These are phyloP conservation scores for Penicillium sp. DNA, from an alignment of 2,329 filamentous ascomycete species.

Conservation along the genomic window DNA sequence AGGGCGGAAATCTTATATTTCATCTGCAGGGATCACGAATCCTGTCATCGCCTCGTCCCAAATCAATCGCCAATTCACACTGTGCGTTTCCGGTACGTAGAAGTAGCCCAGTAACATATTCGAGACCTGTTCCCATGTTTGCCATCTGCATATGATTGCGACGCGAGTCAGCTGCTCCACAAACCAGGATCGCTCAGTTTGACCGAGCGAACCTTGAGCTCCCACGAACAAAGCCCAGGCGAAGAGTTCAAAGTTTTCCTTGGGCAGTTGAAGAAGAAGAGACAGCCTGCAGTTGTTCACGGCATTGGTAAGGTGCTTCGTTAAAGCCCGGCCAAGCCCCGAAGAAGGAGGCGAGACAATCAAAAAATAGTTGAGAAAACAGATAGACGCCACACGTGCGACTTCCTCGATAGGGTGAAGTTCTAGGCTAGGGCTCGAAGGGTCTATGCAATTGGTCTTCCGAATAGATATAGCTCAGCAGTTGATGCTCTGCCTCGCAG, in stretches of 20 bases:
- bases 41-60: conserved; percentile 30
- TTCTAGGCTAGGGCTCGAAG: conserved; percentile 2
- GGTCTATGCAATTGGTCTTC: background rate
- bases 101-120: conserved; percentile 26
- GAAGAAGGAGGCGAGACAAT: conserved; percentile 33
- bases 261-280: conserved; percentile 12
- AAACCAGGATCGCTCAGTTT: conserved; percentile 30
- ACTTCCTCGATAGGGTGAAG: conserved; percentile 29
- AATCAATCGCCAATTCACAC: conserved; percentile 24
- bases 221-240: conserved; percentile 34
- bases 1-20: background rate
- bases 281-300: conserved; percentile 18
- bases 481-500: conserved; percentile 36
- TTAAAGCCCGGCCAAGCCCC: conserved; percentile 33
- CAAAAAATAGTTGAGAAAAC: conserved; percentile 30
- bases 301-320: conserved; percentile 25
- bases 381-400: conserved; percentile 29
- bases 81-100: conserved; percentile 24
- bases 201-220: conserved; percentile 28
- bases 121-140: conserved; percentile 27
- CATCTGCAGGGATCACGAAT: conserved; percentile 16
- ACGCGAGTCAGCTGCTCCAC: conserved; percentile 25
- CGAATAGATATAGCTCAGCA: conserved; percentile 35
- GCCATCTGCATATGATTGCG: conserved; percentile 27
- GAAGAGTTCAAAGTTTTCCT: conserved; percentile 23